phyloP scores from a whole-genome alignment of 164 flowering plant genomes.

The Malania oleifera region DNA sequence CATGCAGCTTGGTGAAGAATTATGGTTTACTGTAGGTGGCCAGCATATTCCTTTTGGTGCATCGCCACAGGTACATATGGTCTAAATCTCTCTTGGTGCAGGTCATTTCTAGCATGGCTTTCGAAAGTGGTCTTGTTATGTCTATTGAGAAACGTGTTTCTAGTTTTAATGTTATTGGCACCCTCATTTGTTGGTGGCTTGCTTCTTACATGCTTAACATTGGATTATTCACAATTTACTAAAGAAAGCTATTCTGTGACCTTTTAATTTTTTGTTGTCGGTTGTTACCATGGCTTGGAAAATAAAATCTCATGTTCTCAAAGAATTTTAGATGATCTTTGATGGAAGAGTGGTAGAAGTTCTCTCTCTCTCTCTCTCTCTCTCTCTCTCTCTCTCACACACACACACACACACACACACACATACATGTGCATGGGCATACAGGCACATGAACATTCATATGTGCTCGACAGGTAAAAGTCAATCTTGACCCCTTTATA shows the following conservation, averaged over 20 bases:
- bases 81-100: neutral
- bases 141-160: neutral
- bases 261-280: neutral
- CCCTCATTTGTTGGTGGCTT: neutral
- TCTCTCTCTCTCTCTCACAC: too few species aligned
- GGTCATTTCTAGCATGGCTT: neutral
- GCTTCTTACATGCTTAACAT: neutral
- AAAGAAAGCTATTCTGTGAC: too few species aligned
- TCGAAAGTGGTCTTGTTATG: neutral
- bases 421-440: too few species aligned
- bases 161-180: neutral
- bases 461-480: too few species aligned
- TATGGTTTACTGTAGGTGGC: slow-evolving; percentile 82
- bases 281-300: neutral
- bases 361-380: too few species aligned
- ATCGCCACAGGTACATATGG: slow-evolving; percentile 76
- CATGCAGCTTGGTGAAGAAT: slow-evolving; percentile 79
- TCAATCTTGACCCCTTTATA: too few species aligned
- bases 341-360: too few species aligned
- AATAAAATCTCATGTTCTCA: too few species aligned
- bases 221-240: neutral
- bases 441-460: too few species aligned
- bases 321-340: too few species aligned
- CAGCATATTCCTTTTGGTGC: slow-evolving; percentile 97
- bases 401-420: too few species aligned